Percentiles rank a stretch among this genome's conserved stretches.
Conservation (phyloP, 805 yeast genomes). For the Saccharomycopsis lassenensis region DNA sequence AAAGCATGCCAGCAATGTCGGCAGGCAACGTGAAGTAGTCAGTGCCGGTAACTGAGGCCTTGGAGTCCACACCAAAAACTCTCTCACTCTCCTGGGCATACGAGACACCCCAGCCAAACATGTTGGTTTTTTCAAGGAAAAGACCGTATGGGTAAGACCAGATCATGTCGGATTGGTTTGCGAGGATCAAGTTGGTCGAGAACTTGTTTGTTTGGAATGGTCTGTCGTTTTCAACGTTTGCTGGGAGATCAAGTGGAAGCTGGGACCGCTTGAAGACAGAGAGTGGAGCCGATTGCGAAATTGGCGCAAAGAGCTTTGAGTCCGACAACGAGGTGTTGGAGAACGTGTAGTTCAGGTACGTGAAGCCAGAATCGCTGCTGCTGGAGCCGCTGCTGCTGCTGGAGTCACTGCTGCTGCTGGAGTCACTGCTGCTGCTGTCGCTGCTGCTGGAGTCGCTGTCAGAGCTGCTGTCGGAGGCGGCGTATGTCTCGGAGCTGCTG, state of each 20-base stretch:
- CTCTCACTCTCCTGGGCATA: slow-evolving; percentile 48
- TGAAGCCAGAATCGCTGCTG: slow-evolving; percentile 3
- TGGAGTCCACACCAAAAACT: slow-evolving; percentile 61
- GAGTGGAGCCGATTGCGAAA: slow-evolving; percentile 35
- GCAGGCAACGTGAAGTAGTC: slow-evolving; percentile 57
- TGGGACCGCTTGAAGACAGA: slow-evolving; percentile 27
- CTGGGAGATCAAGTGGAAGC: slow-evolving; percentile 22
- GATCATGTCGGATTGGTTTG: slow-evolving; percentile 52
- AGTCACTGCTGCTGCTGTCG: background rate
- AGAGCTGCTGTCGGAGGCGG: background rate
- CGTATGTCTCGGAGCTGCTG: background rate
- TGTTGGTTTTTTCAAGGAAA: slow-evolving; percentile 43
- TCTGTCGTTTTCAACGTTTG: slow-evolving; percentile 19
- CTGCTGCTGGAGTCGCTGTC: background rate
- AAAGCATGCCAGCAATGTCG: slow-evolving; percentile 48
- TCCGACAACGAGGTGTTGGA: background rate
- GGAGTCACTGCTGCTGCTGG: background rate
- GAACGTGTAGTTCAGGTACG: background rate
- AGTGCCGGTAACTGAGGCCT: slow-evolving; percentile 35
- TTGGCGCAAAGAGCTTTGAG: slow-evolving; percentile 28
- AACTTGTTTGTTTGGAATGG: slow-evolving; percentile 72
- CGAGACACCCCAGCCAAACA: slow-evolving; percentile 55
- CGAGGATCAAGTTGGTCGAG: slow-evolving; percentile 62
- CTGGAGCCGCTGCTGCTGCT: slow-evolving; percentile 1
- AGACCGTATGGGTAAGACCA: slow-evolving; percentile 81